Percentiles rank a stretch among this genome's conserved stretches.
Conservation (phyloP, 2,329 filamentous ascomycete genomes). For the Thelonectria rubi region DNA sequence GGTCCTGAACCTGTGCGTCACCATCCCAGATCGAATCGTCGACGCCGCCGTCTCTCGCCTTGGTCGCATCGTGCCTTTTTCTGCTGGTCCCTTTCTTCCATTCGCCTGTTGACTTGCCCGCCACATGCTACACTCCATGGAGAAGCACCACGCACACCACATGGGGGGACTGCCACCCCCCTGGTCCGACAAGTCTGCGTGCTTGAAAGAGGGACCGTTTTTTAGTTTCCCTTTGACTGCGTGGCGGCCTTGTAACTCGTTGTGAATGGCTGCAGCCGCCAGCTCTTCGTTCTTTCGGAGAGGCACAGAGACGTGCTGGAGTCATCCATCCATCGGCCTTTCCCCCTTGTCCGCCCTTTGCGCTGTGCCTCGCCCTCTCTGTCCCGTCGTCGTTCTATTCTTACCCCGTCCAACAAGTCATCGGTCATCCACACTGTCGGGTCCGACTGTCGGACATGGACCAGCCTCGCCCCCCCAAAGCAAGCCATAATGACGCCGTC, state of each 20-base stretch:
- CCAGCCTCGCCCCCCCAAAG: constrained; percentile 13
- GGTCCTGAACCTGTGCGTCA: constrained; percentile 44
- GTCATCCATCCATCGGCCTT: not conserved
- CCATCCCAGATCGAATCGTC: constrained; percentile 43
- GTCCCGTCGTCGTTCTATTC: not conserved
- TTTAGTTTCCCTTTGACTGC: constrained; percentile 15
- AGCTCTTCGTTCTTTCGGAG: too few species aligned
- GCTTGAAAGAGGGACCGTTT: constrained; percentile 11
- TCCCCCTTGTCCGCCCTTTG: constrained; percentile 20
- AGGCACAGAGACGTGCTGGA: not conserved
- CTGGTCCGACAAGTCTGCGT: not conserved
- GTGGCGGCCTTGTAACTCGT: constrained; percentile 9
- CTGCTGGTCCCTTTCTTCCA: constrained; percentile 10
- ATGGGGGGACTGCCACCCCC: too few species aligned
- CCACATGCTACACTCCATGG: too few species aligned
- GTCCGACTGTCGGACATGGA: constrained; percentile 20
- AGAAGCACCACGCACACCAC: too few species aligned
- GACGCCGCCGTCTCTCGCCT: constrained; percentile 20
- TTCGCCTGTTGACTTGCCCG: too few species aligned
- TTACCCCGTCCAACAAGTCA: not conserved
- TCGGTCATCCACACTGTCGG: constrained; percentile 24
- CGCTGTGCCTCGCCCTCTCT: constrained; percentile 4
- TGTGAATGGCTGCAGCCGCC: constrained; percentile 19
- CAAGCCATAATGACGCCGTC: constrained; percentile 24
- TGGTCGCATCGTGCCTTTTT: constrained; percentile 21